Percentiles rank a stretch among this genome's conserved stretches.
These are phyloP conservation scores for Metschnikowia kofuensis DNA, from an alignment of 805 yeast genomes.

Conservation along the genomic window DNA sequence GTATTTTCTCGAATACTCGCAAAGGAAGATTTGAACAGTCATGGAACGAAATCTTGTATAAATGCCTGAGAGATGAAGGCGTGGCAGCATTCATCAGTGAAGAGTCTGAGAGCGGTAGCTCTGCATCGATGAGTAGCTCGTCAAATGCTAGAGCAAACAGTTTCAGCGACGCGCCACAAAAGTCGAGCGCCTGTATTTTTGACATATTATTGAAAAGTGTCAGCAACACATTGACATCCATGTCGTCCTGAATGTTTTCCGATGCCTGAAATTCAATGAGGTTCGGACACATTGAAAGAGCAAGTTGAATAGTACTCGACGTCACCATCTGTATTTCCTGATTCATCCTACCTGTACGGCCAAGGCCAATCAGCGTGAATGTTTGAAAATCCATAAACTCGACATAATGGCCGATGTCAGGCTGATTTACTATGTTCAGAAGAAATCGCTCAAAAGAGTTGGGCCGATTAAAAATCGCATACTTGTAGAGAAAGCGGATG, in stretches of 20 bases:
- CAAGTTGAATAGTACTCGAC: slow-evolving; percentile 60
- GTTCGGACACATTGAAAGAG: slow-evolving; percentile 61
- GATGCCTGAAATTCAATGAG: slow-evolving; percentile 76
- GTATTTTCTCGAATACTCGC: slow-evolving; percentile 50
- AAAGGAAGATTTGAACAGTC: slow-evolving; percentile 79
- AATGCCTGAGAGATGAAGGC: slow-evolving; percentile 10
- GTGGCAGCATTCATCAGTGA: slow-evolving; percentile 1
- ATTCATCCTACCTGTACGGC: slow-evolving; percentile 86
- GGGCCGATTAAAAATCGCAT: slow-evolving; percentile 75
- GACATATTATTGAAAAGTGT: slow-evolving; percentile 53
- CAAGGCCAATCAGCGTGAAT: slow-evolving; percentile 85
- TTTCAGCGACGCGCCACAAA: slow-evolving; percentile 80
- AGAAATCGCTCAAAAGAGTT: slow-evolving; percentile 73
- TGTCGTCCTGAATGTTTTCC: slow-evolving; percentile 82
- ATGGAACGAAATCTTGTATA: slow-evolving; percentile 66
- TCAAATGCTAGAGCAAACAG: slow-evolving; percentile 60
- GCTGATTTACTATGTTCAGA: slow-evolving; percentile 44
- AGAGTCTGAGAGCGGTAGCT: slow-evolving; percentile 2
- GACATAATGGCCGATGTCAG: slow-evolving; percentile 56
- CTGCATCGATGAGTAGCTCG: slow-evolving; percentile 27
- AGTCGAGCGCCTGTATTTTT: slow-evolving; percentile 68
- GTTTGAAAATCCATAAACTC: slow-evolving; percentile 82
- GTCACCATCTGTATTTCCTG: slow-evolving; percentile 91
- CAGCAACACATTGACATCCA: slow-evolving; percentile 57
- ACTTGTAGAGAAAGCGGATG: slow-evolving; percentile 57